Evolutionary conservation across 2,329 filamentous ascomycete species (phyloP).

Genomic region (Trichophyton rubrum): DNA sequence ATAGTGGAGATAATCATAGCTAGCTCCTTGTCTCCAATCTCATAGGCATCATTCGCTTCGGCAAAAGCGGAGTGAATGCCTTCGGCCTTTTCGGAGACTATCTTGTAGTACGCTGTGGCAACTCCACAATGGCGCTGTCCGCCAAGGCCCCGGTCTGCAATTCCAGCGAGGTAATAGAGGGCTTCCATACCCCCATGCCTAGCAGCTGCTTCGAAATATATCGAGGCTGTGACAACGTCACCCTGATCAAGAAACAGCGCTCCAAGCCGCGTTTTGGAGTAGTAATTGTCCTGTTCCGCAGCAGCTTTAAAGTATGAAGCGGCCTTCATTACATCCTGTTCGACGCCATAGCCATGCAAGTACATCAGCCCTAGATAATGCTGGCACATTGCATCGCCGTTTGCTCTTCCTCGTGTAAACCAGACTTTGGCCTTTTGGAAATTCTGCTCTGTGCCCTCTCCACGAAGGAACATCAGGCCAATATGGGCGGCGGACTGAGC

Average conservation of each 20-base stretch:
- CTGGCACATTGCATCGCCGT: constrained; percentile 71
- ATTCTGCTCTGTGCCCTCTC: constrained; percentile 70
- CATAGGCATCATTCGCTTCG: constrained; percentile 73
- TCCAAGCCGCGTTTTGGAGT: constrained; percentile 72
- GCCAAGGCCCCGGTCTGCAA: constrained; percentile 68
- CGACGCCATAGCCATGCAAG: constrained; percentile 61
- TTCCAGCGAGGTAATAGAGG: constrained; percentile 82
- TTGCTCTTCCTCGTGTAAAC: constrained; percentile 66
- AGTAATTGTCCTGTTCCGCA: constrained; percentile 67
- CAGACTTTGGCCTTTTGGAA: constrained; percentile 64
- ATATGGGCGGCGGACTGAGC: constrained; percentile 77
- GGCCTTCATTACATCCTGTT: constrained; percentile 57
- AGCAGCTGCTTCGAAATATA: constrained; percentile 78
- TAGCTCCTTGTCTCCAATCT: constrained; percentile 62
- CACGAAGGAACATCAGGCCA: constrained; percentile 77
- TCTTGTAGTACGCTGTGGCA: constrained; percentile 72
- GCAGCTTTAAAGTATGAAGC: constrained; percentile 65
- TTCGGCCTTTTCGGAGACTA: constrained; percentile 61
- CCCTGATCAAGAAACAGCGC: constrained; percentile 79
- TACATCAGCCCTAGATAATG: constrained; percentile 76
- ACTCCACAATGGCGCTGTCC: constrained; percentile 65
- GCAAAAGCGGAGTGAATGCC: constrained; percentile 62
- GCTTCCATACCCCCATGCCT: constrained; percentile 76
- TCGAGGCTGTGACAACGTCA: constrained; percentile 63
- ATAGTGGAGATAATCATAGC: constrained; percentile 73